Base-by-base conservation (phyloP, 2,329 filamentous ascomycete species). In the Xylaria sp. region DNA sequence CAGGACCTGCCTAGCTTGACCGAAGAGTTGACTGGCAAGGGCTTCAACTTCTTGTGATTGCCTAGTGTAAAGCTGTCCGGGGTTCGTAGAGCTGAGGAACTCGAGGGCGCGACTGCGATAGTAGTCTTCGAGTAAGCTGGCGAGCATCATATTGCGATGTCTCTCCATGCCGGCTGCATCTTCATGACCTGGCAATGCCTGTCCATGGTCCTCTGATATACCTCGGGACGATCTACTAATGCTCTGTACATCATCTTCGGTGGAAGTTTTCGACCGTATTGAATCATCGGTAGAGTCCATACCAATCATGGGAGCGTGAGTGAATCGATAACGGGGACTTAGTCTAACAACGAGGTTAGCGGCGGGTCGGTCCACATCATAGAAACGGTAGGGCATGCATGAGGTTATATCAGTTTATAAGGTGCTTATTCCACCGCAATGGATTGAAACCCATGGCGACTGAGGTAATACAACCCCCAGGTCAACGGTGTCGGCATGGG, bases 71-170 rank as follows among this genome's bases (percentile, higher is more conserved):
- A 49, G 62, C 17, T 64, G 66, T n/a, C 68, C 67, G 23, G 71
- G 61, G 25, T 69, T 54, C 8, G 72, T 63, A 6, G 64, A 57
- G 47, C 71, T 73, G 42, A 74, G 68, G 15, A 71, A 70, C 11
- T 75, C 73, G 25, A 72, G 57, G 35, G 72, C 72, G 21, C 71
- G 69, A 19, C 69, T 70, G 23, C 69, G 68, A 55, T 70, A 71
- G 51, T 74, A 70, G 33, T 75, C 71, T 53, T 75, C 73, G n/a
- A 75, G 72, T 37, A 75, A 57, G 56, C 68, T 71, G 25, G 73
- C 72, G 42, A 75, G 67, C 65, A 75, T 71, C 70, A 75, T 72
- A 58, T 74, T 69, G 60, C 73, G 71, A 67, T 74, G 72, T 51
- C 68, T 70, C 40, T 72, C 72, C 25, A 71, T 50, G 51, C 59